These are phyloP conservation scores for Lineolata rhizophorae DNA, from an alignment of 495 filamentous ascomycete genomes.

Conservation along the genomic window DNA sequence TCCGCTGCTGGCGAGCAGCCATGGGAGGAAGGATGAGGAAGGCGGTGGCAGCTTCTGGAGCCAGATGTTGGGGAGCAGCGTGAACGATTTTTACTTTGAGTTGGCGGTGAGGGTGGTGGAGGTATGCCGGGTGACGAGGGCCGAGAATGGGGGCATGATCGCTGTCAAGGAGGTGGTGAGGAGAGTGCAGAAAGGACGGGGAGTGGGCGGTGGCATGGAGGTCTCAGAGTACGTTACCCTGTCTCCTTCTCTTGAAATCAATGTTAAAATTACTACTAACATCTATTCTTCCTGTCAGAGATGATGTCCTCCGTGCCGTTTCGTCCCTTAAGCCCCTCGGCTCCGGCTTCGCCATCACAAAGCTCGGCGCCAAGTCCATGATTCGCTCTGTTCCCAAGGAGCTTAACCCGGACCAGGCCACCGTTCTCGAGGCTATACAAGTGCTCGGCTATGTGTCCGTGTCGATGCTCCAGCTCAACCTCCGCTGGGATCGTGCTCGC, in stretches of 20 bases:
- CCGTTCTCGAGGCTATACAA: conserved; percentile 71
- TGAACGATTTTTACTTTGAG: conserved; percentile 98
- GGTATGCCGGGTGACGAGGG: conserved; percentile 66
- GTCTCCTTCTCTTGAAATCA: conserved; percentile 1
- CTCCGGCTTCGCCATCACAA: conserved; percentile 63
- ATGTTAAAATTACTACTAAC: too few species aligned
- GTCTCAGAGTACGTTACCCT: conserved; percentile 19
- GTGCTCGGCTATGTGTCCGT: conserved; percentile 73
- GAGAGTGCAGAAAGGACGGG: conserved; percentile 41
- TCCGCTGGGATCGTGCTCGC: conserved; percentile 65
- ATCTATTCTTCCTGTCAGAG: conserved; percentile 24
- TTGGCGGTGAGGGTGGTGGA: conserved; percentile 85
- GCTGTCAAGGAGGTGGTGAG: conserved; percentile 63
- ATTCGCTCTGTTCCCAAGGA: conserved; percentile 92
- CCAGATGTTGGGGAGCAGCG: conserved; percentile 69
- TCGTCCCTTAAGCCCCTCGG: conserved; percentile 72
- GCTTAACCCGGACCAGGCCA: conserved; percentile 82
- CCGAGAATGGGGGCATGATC: conserved; percentile 82
- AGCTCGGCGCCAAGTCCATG: conserved; percentile 61
- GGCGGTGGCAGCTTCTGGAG: conserved; percentile 57
- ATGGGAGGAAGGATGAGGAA: conserved; percentile 21
- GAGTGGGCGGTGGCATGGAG: conserved; percentile 53
- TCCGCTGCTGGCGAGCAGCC: conserved; percentile 55
- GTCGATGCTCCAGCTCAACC: conserved; percentile 80
- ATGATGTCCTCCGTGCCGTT: conserved; percentile 82